Evolutionary conservation across 2,329 filamentous ascomycete species (phyloP), one percentile per base, ranked within the genome.

Genomic region (Penicillium janthinellum): DNA sequence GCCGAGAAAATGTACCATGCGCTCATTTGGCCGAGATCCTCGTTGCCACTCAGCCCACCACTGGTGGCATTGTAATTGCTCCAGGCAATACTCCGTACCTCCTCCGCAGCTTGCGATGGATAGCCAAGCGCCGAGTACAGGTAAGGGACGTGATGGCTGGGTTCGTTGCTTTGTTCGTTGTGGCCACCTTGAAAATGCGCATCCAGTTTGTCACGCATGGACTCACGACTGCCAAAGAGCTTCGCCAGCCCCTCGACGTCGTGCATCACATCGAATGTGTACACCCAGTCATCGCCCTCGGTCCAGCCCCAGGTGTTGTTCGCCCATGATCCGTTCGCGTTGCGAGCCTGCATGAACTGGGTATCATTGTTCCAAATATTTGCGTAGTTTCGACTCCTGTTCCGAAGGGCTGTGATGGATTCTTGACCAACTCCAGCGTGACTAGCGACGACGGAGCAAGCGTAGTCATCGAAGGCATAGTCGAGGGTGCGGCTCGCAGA

Each of bases 11-110:
- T 68, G 54, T 81, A 82, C 79, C 79, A 82, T 0, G 79, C 78
- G 59, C 79, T 82, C 79, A 82, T 82, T 70, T 82, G 80, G 1
- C 80, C 80, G 3, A 82, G 68, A 63, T 82, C 79, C 60, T 82
- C 80, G 60, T 82, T 82, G 0, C 80, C 80, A 37, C 77, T 76
- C 0, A 82, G 62, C 0, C 81, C 80, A 0, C 77, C 74, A 39
- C 78, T 76, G 0, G 80, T 82, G 8, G 79, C 75, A 41, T 82
- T 82, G 50, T 81, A 82, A 22, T 80, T 76, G 3, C 70, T 64
- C 68, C 68, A 76, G 2, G 78, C 77, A 37, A 81, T 70, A 0
- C 64, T 58, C 5, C 78, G 70, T 5, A 79, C 73, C 7, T 73
- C 69, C 4, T 78, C 75, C 4, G 80, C 78, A 0, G 79, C 75